Base-by-base conservation (phyloP, 106 monocot species). In the Phalaenopsis equestris region DNA sequence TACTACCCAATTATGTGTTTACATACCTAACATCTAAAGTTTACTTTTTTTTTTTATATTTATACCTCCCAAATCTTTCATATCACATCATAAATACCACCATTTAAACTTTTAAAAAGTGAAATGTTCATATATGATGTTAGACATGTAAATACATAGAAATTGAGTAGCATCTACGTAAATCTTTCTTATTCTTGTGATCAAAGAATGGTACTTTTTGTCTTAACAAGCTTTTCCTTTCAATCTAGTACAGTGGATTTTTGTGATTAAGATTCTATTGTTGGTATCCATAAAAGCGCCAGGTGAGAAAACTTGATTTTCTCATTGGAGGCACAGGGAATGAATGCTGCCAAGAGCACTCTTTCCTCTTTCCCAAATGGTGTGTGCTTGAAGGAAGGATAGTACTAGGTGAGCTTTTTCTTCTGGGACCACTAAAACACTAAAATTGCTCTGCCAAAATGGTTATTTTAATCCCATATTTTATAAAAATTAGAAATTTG, bases 331-430 rank as follows among this genome's bases (percentile, higher is more conserved):
- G 48, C 30, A 46, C 46, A 76, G 52, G 52, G 76, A 76, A 46
- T 23, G 76, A n/a, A 11, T 76, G 49, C 19, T 49, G 76, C 42
- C 76, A 76, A 76, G 49, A 52, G 48, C 76, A 49, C 76, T 52
- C 76, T 76, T 76, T 76, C 76, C 76, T 52, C 76, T 76, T 76
- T 76, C 76, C 76, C 21, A 76, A 46, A 75, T 73, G 39, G 73
- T 73, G 42, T 42, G 74, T 37, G 37, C 37, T 74, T 36, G 49
- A 48, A 76, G 48, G 48, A n/a, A 74, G 12, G 42, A 76, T 76
- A 49, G 3, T 14, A 8, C 76, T 21, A 49, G 41, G 23, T 49
- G 24, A 8, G 19, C 8, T 24, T 6, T 76, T 76, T 76, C 14
- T 76, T 0, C 42, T 76, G 39, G 21, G n/a, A 5, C 18, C 42